Percentiles rank a stretch among this genome's conserved stretches.
phyloP scores from a whole-genome alignment of 2,329 filamentous ascomycete species.

The Pleomassaria siparia region DNA sequence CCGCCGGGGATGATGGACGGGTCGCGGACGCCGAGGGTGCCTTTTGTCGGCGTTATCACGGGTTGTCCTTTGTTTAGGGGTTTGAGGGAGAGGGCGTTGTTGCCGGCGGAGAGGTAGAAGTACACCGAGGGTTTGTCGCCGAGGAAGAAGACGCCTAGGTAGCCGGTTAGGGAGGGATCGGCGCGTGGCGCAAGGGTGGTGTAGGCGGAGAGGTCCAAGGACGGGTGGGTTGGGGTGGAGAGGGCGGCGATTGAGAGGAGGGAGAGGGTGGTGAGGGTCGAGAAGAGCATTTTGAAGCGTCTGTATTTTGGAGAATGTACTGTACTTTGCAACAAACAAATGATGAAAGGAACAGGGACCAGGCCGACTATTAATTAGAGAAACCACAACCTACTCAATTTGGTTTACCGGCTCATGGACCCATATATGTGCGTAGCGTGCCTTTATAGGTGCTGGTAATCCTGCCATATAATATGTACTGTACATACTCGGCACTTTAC shows the following conservation, averaged over 20 bases:
- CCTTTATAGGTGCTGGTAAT: no score
- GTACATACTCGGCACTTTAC: no score
- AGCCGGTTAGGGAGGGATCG: slow-evolving; percentile 49
- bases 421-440: no score
- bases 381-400: neutral
- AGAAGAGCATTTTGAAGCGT: slow-evolving; percentile 4
- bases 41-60: slow-evolving; percentile 53
- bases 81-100: slow-evolving; percentile 52
- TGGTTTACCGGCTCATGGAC: no score
- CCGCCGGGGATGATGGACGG: slow-evolving; percentile 53
- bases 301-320: no score
- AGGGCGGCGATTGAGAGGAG: slow-evolving; percentile 18
- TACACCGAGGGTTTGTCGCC: slow-evolving; percentile 57
- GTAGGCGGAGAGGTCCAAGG: slow-evolving; percentile 23
- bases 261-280: slow-evolving; percentile 9
- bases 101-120: slow-evolving; percentile 57
- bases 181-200: slow-evolving; percentile 20
- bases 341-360: neutral
- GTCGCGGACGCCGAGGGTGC: slow-evolving; percentile 57
- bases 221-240: slow-evolving; percentile 16
- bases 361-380: neutral
- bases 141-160: slow-evolving; percentile 58
- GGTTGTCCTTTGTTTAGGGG: slow-evolving; percentile 53
- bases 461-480: no score
- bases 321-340: no score